These are phyloP conservation scores for Colletotrichum lupini DNA, from an alignment of 2,329 filamentous ascomycete genomes.

Conservation along the genomic window DNA sequence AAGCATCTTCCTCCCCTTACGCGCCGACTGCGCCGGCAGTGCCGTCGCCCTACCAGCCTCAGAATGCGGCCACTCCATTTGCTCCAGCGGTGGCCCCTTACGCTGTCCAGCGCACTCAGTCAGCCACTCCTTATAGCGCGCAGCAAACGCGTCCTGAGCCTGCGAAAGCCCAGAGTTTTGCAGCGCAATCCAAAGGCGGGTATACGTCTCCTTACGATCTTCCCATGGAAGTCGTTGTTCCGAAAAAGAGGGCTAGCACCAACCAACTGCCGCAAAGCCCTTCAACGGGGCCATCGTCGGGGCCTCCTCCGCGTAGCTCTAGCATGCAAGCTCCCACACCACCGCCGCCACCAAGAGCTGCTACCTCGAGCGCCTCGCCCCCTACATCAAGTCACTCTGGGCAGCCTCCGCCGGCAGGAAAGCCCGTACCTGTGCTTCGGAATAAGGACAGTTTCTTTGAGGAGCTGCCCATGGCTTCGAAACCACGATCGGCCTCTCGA, in stretches of 20 bases:
- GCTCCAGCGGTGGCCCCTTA: slow-evolving; percentile 37
- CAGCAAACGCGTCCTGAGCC: slow-evolving; percentile 56
- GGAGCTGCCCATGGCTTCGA: slow-evolving; percentile 74
- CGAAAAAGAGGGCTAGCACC: slow-evolving; percentile 72
- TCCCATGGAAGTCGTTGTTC: slow-evolving; percentile 86
- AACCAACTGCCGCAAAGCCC: slow-evolving; percentile 62
- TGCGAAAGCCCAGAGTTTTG: slow-evolving; percentile 82
- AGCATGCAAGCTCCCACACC: slow-evolving; percentile 60
- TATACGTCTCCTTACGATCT: slow-evolving; percentile 96
- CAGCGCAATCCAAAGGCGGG: slow-evolving; percentile 88
- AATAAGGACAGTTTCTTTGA: slow-evolving; percentile 77
- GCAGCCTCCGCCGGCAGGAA: slow-evolving; percentile 44
- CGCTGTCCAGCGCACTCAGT: slow-evolving; percentile 39
- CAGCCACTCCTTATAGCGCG: slow-evolving; percentile 50
- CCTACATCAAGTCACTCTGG: slow-evolving; percentile 51
- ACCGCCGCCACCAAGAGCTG: slow-evolving; percentile 22
- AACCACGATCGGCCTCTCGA: slow-evolving; percentile 70
- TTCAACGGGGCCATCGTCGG: slow-evolving; percentile 46
- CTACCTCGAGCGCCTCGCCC: slow-evolving; percentile 36
- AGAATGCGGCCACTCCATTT: slow-evolving; percentile 21
- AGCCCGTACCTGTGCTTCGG: slow-evolving; percentile 48
- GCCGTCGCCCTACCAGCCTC: slow-evolving; percentile 40
- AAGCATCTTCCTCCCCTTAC: slow-evolving; percentile 38
- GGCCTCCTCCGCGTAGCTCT: slow-evolving; percentile 68
- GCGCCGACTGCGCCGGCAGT: slow-evolving; percentile 39